Base-by-base conservation (phyloP, 2,329 filamentous ascomycete species). In the Aspergillus candidus region DNA sequence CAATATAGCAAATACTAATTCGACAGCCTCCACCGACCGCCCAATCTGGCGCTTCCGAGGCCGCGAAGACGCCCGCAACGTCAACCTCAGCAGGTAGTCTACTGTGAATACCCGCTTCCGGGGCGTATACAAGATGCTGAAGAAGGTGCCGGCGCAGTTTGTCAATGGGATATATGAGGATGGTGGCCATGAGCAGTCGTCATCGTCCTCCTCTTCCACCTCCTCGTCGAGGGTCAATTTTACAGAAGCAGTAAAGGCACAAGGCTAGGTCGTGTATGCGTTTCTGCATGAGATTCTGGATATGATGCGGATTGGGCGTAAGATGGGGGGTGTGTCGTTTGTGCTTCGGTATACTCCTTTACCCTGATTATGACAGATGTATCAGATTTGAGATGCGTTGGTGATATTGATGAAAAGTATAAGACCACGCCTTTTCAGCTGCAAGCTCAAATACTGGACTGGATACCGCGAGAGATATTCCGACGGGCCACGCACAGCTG, bases 361-460 rank as follows among this genome's bases (percentile, higher is more conserved):
- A 5, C 11, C 29, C 11, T 15, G 15, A 17, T 38, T 8, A 18
- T 27, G 18, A 18, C 18, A 18, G 31, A 13, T 5, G 6, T 37
- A 15, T 6, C 1, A 4, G 30, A 27, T 17, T 22, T 8, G 22
- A 32, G 5, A 11, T 31, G 14, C 11, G 30, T 31, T 37, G 11
- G 13, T 30, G 31, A 32, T 12, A 13, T 32, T 50, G 17, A 47
- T 38, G 4, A 22, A 4, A 29, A 11, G 11, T 7, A 14, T 11
- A 13, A 60, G 56, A n/a, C 48, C 54, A 1, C 44, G 53, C 13
- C 27, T 58, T 10, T 18, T 55, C 11, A 43, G 18, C 6, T 34
- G 29, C 22, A 30, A 44, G 6, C 37, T 56, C 15, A 55, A 59
- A 27, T 62, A 62, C 38, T 54, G 52, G 54, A 62, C 54, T 11